These are phyloP conservation scores for Peniophora sp. DNA, from an alignment of 1,284 basidiomycete genomes.

Conservation along the genomic window DNA sequence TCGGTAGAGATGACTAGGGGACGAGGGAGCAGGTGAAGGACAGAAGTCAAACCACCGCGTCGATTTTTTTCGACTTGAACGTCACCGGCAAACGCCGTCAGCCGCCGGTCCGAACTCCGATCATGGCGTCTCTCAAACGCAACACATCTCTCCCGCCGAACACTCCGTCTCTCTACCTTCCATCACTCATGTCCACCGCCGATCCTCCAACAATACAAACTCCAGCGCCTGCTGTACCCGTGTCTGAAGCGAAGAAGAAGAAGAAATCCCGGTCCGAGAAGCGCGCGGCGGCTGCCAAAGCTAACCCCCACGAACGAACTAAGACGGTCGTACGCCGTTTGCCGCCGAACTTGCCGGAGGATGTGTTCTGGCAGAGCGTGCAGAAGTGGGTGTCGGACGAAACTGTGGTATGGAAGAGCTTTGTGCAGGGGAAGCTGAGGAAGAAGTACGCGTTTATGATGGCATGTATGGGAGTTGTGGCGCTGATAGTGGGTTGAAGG, in stretches of 20 bases:
- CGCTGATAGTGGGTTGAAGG: conserved; percentile 24
- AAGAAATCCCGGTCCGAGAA: conserved; percentile 9
- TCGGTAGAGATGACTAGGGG: too few relatives aligned
- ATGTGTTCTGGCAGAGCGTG: conserved; percentile 90
- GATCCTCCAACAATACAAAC: neutral
- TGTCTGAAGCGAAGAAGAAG: neutral
- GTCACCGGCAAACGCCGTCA: too few relatives aligned
- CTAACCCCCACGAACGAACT: conserved; percentile 44
- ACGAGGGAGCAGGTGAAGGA: too few relatives aligned
- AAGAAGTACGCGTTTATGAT: conserved; percentile 49
- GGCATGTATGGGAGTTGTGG: neutral
- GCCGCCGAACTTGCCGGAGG: conserved; percentile 88
- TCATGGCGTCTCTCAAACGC: too few relatives aligned
- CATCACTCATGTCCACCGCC: neutral
- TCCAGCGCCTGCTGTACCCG: neutral
- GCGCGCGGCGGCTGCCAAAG: conserved; percentile 7
- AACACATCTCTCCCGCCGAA: too few relatives aligned
- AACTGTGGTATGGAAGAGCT: conserved; percentile 60
- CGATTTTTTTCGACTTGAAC: too few relatives aligned
- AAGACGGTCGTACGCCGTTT: conserved; percentile 87
- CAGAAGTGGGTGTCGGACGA: conserved; percentile 77
- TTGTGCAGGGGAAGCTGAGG: conserved; percentile 60
- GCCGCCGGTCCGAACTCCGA: too few relatives aligned
- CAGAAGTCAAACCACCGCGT: too few relatives aligned
- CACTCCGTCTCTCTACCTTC: too few relatives aligned